Base-by-base conservation (phyloP, 1,139 yeast genomes). In the Sugiyamaella sp. region DNA sequence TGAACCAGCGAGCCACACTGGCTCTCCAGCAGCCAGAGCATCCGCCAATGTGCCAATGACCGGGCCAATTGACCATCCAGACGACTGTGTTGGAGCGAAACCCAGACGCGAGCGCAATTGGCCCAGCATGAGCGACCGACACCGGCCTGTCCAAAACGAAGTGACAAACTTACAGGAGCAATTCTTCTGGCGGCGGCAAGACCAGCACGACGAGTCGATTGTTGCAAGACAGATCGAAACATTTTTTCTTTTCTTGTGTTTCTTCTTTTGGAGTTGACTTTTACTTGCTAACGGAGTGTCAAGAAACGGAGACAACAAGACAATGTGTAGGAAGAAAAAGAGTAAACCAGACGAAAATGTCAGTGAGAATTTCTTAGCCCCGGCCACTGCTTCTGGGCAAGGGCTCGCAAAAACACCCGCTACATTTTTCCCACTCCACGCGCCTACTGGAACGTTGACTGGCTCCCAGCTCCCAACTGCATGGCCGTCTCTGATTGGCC, bases 201-300 rank as follows among this genome's bases (percentile, higher is more conserved):
- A 61, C 69, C 71, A 62, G 69, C 71, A 62, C 71, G 70, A 55
- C 74, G 73, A 59, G 72, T 61, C 59, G 74, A 66, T 61, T 71
- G 74, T 57, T 73, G 73, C 60, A 73, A 66, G 61, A 72, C 75
- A 63, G 74, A 65, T 66, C 75, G 71, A 66, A 73, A 70, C 74
- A 73, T 72, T 66, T 55, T 65, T 16, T 32, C 32, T 52, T 27
- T 39, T 39, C 42, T 42, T 39, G 39, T 51, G 45, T 43, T 24
- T 41, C 38, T 45, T 40, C 49, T 55, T 49, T 22, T 46, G 35
- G 35, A 29, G 35, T 29, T 29, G 49, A 44, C 32, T 46, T 46
- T 44, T 43, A 38, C 50, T 29, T 29, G 35, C 35, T 29, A 29
- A 29, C 35, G 35, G 21, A 38, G 54, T 42, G 48, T 45, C 45